A percentile compares a stretch with the other conserved stretches of the same genome.
Evolutionary conservation across 805 yeast genomes (phyloP).

Genomic region (Ogataea pilisensis): DNA sequence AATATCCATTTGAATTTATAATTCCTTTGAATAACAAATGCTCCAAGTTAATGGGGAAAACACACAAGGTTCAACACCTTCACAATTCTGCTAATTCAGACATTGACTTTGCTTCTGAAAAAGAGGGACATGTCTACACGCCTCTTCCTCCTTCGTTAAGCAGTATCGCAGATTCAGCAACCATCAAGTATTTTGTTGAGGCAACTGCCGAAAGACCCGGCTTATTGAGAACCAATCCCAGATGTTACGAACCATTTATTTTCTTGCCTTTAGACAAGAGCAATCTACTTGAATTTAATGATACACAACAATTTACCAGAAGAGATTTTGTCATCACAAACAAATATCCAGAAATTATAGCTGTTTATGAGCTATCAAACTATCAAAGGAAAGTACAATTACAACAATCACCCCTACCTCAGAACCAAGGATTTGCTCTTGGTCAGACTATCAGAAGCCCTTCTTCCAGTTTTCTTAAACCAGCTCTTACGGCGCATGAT

Average conservation of each 20-base stretch:
- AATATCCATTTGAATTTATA: conserved; percentile 44
- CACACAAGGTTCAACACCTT: conserved; percentile 10
- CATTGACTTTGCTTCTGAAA: conserved; percentile 6
- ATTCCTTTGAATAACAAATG: conserved; percentile 43
- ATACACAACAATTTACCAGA: conserved; percentile 42
- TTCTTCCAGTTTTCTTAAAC: conserved; percentile 29
- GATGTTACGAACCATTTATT: conserved; percentile 46
- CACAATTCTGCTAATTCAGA: conserved; percentile 8
- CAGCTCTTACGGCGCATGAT: conserved; percentile 22
- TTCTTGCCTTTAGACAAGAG: conserved; percentile 45
- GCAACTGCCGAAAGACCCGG: conserved; percentile 55
- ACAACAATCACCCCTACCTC: neutral
- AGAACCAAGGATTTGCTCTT: neutral
- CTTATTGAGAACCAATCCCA: conserved; percentile 41
- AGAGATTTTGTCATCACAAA: conserved; percentile 36
- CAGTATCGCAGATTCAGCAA: conserved; percentile 29
- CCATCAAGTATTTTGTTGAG: conserved; percentile 51
- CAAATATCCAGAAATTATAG: conserved; percentile 42
- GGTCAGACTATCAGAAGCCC: conserved; percentile 3
- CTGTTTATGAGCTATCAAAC: conserved; percentile 28
- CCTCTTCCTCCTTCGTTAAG: conserved; percentile 27
- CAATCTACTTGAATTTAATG: conserved; percentile 30
- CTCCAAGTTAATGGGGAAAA: conserved; percentile 11
- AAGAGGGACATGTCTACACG: conserved; percentile 14
- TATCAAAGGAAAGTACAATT: conserved; percentile 6